phyloP scores from a whole-genome alignment of 2,329 filamentous ascomycete genomes.

The Pseudofabraea citricarpa region DNA sequence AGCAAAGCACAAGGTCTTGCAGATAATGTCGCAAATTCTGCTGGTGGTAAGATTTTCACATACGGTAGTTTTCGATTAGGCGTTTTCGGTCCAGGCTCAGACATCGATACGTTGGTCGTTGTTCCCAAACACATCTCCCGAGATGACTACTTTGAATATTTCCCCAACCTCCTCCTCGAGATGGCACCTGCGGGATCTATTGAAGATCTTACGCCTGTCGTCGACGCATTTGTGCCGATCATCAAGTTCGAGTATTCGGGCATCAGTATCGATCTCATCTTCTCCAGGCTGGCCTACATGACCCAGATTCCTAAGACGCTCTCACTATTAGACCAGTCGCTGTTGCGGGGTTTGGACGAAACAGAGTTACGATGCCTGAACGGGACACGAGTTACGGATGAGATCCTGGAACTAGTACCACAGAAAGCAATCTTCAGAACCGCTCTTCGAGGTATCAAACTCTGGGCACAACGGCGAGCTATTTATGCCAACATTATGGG shows the following conservation, averaged over 20 bases:
- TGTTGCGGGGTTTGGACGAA: constrained; percentile 83
- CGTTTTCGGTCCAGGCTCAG: constrained; percentile 90
- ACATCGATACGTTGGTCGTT: constrained; percentile 95
- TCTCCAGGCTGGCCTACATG: constrained; percentile 69
- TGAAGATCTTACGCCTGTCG: constrained; percentile 77
- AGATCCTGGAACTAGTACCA: constrained; percentile 84
- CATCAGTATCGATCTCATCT: constrained; percentile 94
- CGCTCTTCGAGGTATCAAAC: constrained; percentile 85
- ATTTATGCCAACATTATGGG: constrained; percentile 97
- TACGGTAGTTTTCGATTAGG: constrained; percentile 95
- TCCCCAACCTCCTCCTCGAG: constrained; percentile 72
- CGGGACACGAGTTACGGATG: constrained; percentile 88
- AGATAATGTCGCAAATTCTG: constrained; percentile 72
- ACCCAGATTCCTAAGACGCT: constrained; percentile 69
- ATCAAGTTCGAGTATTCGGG: constrained; percentile 92
- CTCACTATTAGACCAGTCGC: constrained; percentile 74
- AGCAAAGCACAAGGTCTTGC: constrained; percentile 54
- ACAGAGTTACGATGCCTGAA: constrained; percentile 85
- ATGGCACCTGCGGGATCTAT: constrained; percentile 77
- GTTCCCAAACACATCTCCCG: constrained; percentile 84
- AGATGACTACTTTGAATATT: constrained; percentile 87
- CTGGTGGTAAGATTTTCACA: constrained; percentile 89
- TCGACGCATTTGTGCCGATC: constrained; percentile 90
- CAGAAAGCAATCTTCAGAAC: constrained; percentile 86
- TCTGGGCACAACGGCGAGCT: constrained; percentile 89